phyloP scores from a whole-genome alignment of 208 protist genomes.

The Wallacemonas rigidus region DNA sequence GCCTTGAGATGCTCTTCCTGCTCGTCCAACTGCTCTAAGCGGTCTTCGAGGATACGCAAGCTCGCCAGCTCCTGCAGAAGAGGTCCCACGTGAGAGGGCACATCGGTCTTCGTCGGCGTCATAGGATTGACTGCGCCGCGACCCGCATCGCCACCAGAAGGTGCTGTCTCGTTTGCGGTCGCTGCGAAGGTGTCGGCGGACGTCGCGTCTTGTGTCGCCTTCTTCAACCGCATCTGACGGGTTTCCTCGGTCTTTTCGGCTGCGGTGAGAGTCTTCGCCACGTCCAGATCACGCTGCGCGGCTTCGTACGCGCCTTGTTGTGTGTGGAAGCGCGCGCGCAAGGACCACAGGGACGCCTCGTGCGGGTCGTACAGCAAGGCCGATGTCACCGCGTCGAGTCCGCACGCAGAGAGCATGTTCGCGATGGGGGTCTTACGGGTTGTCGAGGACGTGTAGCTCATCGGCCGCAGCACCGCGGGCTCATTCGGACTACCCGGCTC shows the following conservation, averaged over 20 bases:
- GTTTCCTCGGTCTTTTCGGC: slow-evolving; percentile 12
- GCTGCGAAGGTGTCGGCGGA: background rate
- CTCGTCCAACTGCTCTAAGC: slow-evolving; percentile 10
- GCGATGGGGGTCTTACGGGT: slow-evolving; percentile 11
- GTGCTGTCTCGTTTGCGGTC: no score
- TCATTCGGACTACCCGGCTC: background rate
- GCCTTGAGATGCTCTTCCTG: slow-evolving; percentile 10
- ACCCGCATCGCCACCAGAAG: no score
- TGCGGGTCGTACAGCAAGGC: slow-evolving; percentile 22
- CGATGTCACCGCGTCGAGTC: slow-evolving; percentile 16
- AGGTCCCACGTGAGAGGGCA: background rate
- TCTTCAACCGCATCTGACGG: background rate
- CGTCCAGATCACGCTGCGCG: slow-evolving; percentile 21
- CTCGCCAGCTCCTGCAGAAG: background rate
- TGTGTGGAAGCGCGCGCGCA: slow-evolving; percentile 13
- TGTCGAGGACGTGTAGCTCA: slow-evolving; percentile 14
- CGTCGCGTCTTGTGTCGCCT: background rate
- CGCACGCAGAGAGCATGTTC: slow-evolving; percentile 14
- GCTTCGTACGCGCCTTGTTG: background rate
- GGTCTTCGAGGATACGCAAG: slow-evolving; percentile 5
- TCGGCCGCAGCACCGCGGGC: background rate
- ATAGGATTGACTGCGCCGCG: no score
- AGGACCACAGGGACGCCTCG: slow-evolving; percentile 17
- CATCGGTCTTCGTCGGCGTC: background rate
- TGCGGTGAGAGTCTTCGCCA: slow-evolving; percentile 15